A percentile compares a stretch with the other conserved stretches of the same genome.
These are phyloP conservation scores for Psidium friedrichsthalianum DNA, from an alignment of 345 rosid species.

Conservation along the genomic window DNA sequence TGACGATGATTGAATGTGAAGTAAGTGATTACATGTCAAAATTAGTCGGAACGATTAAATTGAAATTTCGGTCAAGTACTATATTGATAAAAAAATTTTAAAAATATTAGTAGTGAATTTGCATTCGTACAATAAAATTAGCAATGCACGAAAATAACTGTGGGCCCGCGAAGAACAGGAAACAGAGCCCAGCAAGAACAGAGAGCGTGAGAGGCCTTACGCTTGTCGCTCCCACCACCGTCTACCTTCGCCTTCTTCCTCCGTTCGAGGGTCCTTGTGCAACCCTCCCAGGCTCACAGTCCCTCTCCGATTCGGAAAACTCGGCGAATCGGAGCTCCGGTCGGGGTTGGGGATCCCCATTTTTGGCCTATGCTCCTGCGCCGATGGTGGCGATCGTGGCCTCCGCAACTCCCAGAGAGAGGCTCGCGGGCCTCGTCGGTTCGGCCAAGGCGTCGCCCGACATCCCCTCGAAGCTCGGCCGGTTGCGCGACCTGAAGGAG, in stretches of 20 bases:
- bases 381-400: conserved; percentile 46
- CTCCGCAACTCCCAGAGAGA: conserved; percentile 33
- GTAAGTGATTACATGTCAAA: background rate
- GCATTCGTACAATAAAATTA: rapidly evolving
- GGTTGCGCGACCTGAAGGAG: conserved; percentile 42
- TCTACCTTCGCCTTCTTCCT: background rate
- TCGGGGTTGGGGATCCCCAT: background rate
- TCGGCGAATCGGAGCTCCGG: background rate
- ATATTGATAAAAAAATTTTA: background rate
- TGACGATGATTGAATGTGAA: no score
- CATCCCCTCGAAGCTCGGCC: conserved; percentile 57
- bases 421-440: conserved; percentile 35
- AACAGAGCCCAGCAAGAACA: background rate
- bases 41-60: rapidly evolving
- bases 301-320: background rate
- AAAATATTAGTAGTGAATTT: background rate
- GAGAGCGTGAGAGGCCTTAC: background rate
- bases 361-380: background rate
- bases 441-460: conserved; percentile 51
- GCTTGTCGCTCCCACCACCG: background rate
- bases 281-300: background rate
- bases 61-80: rapidly evolving
- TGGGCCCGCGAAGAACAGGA: background rate
- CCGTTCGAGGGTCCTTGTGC: background rate
- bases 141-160: rapidly evolving